These are phyloP conservation scores for Trichoderma koningiopsis DNA, from an alignment of 2,329 filamentous ascomycete genomes.

Conservation along the genomic window DNA sequence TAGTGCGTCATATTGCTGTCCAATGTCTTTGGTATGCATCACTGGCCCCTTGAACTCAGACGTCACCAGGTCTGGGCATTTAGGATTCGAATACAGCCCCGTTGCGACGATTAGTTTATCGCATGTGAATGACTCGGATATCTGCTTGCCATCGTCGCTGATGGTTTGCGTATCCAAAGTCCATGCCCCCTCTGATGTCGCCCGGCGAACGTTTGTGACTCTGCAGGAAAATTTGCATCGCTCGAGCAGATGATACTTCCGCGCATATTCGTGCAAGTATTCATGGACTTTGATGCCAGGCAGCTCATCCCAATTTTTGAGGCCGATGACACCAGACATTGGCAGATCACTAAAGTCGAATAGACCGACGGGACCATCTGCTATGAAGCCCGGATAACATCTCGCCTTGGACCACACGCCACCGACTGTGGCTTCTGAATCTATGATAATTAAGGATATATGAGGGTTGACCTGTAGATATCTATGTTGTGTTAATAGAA, in stretches of 20 bases:
- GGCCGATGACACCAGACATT: not conserved
- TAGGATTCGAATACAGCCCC: not conserved
- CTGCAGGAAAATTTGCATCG: conserved; percentile 1
- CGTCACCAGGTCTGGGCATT: not conserved
- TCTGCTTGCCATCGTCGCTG: not conserved
- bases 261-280: conserved; percentile 5
- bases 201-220: not conserved
- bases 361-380: conserved; percentile 10
- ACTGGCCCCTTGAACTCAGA: conserved; percentile 1
- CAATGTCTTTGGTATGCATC: conserved; percentile 10
- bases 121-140: not conserved
- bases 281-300: conserved; percentile 5
- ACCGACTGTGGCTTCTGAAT: conserved; percentile 1
- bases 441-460: not conserved
- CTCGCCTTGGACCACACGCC: conserved; percentile 16
- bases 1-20: not conserved
- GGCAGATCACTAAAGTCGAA: conserved; percentile 18
- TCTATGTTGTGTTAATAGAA: not conserved
- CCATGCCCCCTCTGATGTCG: not conserved
- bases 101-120: conserved; percentile 10
- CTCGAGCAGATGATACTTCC: not conserved
- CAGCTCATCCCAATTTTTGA: conserved; percentile 11
- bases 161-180: not conserved
- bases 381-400: conserved; percentile 16
- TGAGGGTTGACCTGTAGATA: not conserved